phyloP scores from a whole-genome alignment of 148 eudicot species.

The Fallopia convolvulus region DNA sequence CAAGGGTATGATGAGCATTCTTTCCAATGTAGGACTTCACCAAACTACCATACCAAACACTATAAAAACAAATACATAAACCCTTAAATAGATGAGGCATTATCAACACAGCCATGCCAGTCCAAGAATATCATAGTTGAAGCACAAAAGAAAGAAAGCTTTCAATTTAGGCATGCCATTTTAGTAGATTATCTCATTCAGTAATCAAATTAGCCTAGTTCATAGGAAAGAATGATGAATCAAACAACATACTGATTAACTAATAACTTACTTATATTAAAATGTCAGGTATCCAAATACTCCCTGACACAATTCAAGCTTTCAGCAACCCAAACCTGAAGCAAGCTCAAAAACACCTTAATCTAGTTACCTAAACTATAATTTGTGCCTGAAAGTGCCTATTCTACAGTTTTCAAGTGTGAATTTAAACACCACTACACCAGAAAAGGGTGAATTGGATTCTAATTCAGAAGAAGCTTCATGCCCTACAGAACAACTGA shows the following conservation, averaged over 20 bases:
- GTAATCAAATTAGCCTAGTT: not conserved
- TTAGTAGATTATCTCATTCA: not conserved
- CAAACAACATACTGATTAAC: too few species aligned
- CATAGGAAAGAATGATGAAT: too few species aligned
- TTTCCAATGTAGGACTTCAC: not conserved
- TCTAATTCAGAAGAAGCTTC: not conserved
- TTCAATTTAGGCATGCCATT: not conserved
- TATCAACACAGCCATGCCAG: not conserved
- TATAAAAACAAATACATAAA: not conserved
- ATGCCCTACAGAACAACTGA: not conserved
- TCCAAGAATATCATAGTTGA: not conserved
- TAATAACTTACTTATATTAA: too few species aligned
- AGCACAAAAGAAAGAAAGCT: not conserved
- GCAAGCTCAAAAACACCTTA: not conserved
- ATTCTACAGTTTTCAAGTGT: not conserved
- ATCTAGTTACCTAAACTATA: not conserved
- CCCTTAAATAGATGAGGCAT: not conserved
- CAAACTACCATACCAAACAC: not conserved
- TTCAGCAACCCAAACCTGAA: not conserved
- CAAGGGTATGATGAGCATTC: too few species aligned
- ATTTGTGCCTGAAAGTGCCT: too few species aligned
- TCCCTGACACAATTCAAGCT: not conserved
- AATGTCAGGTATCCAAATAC: not conserved
- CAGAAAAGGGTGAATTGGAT: not conserved
- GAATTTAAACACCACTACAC: not conserved